Evolutionary conservation across 805 yeast species (phyloP).

Genomic region (Monosporozyma yasuniensis): DNA sequence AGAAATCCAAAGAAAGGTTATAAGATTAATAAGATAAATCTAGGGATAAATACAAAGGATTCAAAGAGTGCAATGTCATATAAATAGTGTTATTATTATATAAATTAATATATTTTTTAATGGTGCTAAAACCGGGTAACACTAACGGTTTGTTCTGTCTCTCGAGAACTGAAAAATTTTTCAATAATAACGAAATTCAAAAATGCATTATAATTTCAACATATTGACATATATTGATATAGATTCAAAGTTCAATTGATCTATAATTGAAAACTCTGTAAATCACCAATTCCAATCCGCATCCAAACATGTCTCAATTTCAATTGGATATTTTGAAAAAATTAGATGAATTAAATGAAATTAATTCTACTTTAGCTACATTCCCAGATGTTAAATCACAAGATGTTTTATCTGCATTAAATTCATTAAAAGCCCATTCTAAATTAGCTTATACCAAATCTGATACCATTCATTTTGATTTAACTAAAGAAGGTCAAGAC

Average conservation of each 20-base stretch:
- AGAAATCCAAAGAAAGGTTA: not conserved
- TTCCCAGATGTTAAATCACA: slow-evolving; percentile 61
- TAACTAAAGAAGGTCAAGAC: slow-evolving; percentile 75
- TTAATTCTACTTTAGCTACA: slow-evolving; percentile 57
- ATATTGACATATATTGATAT: not conserved
- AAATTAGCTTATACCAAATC: slow-evolving; percentile 67
- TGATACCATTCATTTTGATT: slow-evolving; percentile 67
- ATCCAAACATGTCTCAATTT: slow-evolving; percentile 53
- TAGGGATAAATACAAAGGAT: not conserved
- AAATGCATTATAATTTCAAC: too few relatives aligned
- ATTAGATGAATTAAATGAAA: slow-evolving; percentile 53
- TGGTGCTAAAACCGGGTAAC: slow-evolving; percentile 1
- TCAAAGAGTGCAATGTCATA: not conserved
- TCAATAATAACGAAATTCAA: not conserved
- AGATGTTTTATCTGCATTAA: slow-evolving; percentile 70
- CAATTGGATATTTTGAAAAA: slow-evolving; percentile 55
- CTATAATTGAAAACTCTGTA: not conserved
- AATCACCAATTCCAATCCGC: not conserved
- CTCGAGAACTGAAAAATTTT: slow-evolving; percentile 1
- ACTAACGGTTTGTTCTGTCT: not conserved
- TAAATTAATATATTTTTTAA: not conserved
- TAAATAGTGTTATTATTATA: not conserved
- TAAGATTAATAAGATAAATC: slow-evolving; percentile 1
- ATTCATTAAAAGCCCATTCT: slow-evolving; percentile 73
- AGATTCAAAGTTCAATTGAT: not conserved